Evolutionary conservation across 106 monocot genomes (phyloP).

Genomic region (Phalaenopsis aphrodite): DNA sequence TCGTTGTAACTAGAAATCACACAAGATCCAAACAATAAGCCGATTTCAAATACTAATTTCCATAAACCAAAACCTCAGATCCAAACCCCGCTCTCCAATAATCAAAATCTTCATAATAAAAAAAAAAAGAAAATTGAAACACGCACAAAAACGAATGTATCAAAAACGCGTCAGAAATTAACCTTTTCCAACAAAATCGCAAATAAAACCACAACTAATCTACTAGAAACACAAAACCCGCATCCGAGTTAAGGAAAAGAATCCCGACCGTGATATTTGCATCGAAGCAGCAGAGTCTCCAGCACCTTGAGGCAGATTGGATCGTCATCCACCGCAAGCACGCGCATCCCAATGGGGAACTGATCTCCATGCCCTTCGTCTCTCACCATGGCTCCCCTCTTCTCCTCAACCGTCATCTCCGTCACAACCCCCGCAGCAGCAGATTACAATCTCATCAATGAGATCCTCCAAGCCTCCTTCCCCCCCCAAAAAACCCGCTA

Average conservation of each 20-base stretch:
- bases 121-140: background rate
- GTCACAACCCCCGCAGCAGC: background rate
- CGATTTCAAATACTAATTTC: background rate
- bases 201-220: background rate
- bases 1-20: slow-evolving; percentile 39
- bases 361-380: slow-evolving; percentile 16
- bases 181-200: background rate
- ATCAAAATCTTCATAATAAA: background rate
- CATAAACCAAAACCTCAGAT: background rate
- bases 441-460: no score
- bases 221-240: background rate
- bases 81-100: no score
- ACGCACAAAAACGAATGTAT: background rate
- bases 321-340: slow-evolving; percentile 41
- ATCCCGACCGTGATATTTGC: slow-evolving; percentile 30
- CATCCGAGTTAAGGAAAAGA: background rate
- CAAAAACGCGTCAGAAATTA: background rate
- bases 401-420: slow-evolving; percentile 11
- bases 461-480: background rate
- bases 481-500: background rate
- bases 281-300: slow-evolving; percentile 25
- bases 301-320: slow-evolving; percentile 29
- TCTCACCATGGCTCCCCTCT: slow-evolving; percentile 3
- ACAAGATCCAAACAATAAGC: background rate
- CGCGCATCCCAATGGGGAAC: slow-evolving; percentile 37